Evolutionary conservation across 2,329 filamentous ascomycete species (phyloP).

Genomic region (Conoideocrella luteorostrata): DNA sequence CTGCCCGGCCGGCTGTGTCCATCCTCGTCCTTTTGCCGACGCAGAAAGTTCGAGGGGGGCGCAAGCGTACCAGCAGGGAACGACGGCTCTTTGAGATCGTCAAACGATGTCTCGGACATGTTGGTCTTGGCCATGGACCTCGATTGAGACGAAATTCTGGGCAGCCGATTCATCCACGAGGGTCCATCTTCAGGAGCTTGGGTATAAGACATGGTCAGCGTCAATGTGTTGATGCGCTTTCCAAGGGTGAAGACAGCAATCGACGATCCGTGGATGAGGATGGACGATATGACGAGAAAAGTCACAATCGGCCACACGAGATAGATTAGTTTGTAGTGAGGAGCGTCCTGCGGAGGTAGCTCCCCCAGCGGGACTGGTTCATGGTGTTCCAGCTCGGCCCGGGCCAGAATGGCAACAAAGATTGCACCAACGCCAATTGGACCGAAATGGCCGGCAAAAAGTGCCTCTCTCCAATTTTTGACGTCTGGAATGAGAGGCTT

Average conservation of each 20-base stretch:
- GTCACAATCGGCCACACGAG: conserved; percentile 94
- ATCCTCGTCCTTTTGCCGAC: conserved; percentile 75
- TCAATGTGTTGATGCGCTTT: conserved; percentile 95
- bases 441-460: conserved; percentile 96
- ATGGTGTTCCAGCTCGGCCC: conserved; percentile 80
- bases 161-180: conserved; percentile 91
- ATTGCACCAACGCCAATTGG: conserved; percentile 96
- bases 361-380: conserved; percentile 65
- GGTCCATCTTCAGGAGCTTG: conserved; percentile 81
- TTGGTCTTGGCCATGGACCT: conserved; percentile 78
- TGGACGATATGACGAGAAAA: conserved; percentile 90
- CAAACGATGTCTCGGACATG: conserved; percentile 72
- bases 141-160: conserved; percentile 58
- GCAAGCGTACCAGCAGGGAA: conserved; percentile 66
- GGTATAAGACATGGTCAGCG: conserved; percentile 94
- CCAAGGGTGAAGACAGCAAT: conserved; percentile 96
- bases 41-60: conserved; percentile 71
- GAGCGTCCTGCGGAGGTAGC: conserved; percentile 47
- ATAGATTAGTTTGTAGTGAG: conserved; percentile 65
- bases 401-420: conserved; percentile 86
- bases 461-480: conserved; percentile 94
- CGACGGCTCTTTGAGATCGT: conserved; percentile 53
- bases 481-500: conserved; percentile 94
- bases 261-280: conserved; percentile 94
- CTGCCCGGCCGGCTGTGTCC: conserved; percentile 45